A percentile compares a stretch with the other conserved stretches of the same genome.
These are phyloP conservation scores for Mycena haematopus DNA, from an alignment of 768 basidiomycete genomes.

Conservation along the genomic window DNA sequence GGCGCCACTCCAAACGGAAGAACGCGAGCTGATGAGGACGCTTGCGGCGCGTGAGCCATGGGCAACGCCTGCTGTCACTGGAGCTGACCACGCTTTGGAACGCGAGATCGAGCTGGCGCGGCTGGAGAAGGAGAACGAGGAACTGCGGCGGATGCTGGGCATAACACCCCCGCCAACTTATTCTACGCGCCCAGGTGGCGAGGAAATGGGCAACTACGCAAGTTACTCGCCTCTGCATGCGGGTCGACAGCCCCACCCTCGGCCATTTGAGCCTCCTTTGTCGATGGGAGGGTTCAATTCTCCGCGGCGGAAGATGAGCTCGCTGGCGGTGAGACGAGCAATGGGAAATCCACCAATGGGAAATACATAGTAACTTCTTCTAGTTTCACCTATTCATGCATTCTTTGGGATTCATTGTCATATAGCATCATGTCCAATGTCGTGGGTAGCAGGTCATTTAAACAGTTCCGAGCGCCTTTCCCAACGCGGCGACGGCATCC, in stretches of 20 bases:
- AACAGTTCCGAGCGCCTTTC: constrained; percentile 35
- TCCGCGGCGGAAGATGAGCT: constrained; percentile 10
- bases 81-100: constrained; percentile 81
- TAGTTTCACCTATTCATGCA: not conserved
- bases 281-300: constrained; percentile 16
- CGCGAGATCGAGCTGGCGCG: constrained; percentile 90
- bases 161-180: constrained; percentile 46
- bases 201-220: constrained; percentile 5
- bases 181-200: not conserved
- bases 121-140: constrained; percentile 86
- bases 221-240: constrained; percentile 9
- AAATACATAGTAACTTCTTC: constrained; percentile 1
- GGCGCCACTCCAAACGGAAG: constrained; percentile 39
- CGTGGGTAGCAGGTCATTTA: not conserved
- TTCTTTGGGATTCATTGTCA: constrained; percentile 4
- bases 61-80: constrained; percentile 41
- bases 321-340: constrained; percentile 8
- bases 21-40: constrained; percentile 48
- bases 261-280: constrained; percentile 24
- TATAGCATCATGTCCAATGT: not conserved
- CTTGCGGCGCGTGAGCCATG: constrained; percentile 43
- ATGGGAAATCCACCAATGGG: constrained; percentile 10
- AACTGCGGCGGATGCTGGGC: constrained; percentile 75
- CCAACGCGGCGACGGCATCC: constrained; percentile 44
- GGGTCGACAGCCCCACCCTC: constrained; percentile 21